Evolutionary conservation across 2,329 filamentous ascomycete species (phyloP), one percentile per base, ranked within the genome.

Genomic region (Fusarium tanahbumbuense): DNA sequence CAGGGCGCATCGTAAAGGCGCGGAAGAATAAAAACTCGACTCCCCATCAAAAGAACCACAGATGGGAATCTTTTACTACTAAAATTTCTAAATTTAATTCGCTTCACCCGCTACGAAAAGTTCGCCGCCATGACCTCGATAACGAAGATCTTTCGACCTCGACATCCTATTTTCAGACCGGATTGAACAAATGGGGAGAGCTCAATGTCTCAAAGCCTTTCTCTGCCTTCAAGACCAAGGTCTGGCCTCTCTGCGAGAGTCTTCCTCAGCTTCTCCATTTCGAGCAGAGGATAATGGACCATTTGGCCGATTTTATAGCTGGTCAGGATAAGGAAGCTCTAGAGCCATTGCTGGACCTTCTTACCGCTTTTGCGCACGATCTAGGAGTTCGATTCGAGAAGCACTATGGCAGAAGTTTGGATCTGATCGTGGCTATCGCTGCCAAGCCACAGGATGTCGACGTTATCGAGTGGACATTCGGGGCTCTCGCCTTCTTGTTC

Each of bases 391-490:
- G 91, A 49, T 99, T 99, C 76, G 94, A 98, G 81, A 93, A 92
- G 76, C 90, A 97, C 79, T 98, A 97, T 78, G 86, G 89, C 47
- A 86, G 88, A 54, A 89, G 92, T 27, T 88, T 99, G 61, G 87
- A 85, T 56, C 83, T 97, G 56, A 89, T 99, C 57, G 88, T 93
- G 41, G 88, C 89, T 18, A 87, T 98, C 70, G 94, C 94, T 13
- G 90, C 90, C 56, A 92, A 89, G 74, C 89, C 93, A 56, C 86
- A 92, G 60, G 91, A 93, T 76, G 90, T 93, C 27, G 93, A 94
- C 68, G 94, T 97, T n/a, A 93, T 98, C 53, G 96, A 99, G 82
- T 98, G 95, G 94, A 95, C 93, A 53, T 99, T 99, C 81, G 93
- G 91, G 15, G 94, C 93, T 73, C 85, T 99, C 59, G 94, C 96